Evolutionary conservation across 2,329 filamentous ascomycete species (phyloP).

Genomic region (Daldinia sp.): DNA sequence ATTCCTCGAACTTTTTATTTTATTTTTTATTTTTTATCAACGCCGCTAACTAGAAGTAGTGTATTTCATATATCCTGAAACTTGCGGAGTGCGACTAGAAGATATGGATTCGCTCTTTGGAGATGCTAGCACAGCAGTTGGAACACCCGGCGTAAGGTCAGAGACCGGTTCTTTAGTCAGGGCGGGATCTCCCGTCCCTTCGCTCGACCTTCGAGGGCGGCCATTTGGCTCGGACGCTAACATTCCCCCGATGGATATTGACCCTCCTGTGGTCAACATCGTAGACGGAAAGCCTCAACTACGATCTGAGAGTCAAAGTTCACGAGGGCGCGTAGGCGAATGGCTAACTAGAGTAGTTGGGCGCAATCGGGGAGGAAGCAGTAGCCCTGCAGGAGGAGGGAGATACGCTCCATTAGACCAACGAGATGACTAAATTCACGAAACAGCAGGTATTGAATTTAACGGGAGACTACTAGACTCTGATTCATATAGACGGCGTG

Average conservation of each 20-base stretch:
- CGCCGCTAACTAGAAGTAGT: constrained; percentile 62
- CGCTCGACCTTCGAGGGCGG: constrained; percentile 72
- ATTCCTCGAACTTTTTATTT: neutral
- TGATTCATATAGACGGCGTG: constrained; percentile 42
- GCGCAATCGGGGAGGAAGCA: constrained; percentile 47
- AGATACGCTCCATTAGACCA: constrained; percentile 54
- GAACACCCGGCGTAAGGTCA: constrained; percentile 75
- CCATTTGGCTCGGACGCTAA: constrained; percentile 66
- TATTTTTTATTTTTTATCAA: no score
- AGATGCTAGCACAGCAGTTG: constrained; percentile 83
- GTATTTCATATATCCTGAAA: constrained; percentile 97
- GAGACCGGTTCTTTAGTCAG: constrained; percentile 86
- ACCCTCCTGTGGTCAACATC: constrained; percentile 72
- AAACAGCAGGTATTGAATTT: constrained; percentile 32
- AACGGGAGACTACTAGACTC: constrained; percentile 33
- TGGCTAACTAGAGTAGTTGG: constrained; percentile 58
- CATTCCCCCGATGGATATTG: constrained; percentile 83
- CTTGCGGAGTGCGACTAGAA: constrained; percentile 91
- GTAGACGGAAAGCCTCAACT: constrained; percentile 55
- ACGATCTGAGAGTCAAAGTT: constrained; percentile 46
- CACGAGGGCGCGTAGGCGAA: constrained; percentile 54
- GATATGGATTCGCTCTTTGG: constrained; percentile 97
- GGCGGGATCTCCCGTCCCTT: constrained; percentile 79
- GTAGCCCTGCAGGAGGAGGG: constrained; percentile 46
- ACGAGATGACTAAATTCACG: constrained; percentile 48